Conservation (phyloP, 2,329 filamentous ascomycete genomes). For the Eutypa lata region DNA sequence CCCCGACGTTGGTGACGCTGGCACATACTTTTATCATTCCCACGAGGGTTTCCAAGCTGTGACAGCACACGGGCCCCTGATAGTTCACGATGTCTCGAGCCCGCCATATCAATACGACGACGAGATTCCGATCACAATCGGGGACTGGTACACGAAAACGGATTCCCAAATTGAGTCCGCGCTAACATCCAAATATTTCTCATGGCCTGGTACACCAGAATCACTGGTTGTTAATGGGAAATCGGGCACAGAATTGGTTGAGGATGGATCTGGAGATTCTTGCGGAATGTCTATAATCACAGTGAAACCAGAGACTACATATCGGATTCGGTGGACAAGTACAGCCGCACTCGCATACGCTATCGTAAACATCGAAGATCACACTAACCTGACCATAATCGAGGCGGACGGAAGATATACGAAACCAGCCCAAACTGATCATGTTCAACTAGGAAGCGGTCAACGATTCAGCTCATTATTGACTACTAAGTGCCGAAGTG, state of each 20-base stretch:
- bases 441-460: slow-evolving; percentile 54
- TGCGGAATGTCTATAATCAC: slow-evolving; percentile 51
- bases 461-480: slow-evolving; percentile 61
- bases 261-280: slow-evolving; percentile 28
- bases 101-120: slow-evolving; percentile 60
- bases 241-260: slow-evolving; percentile 37
- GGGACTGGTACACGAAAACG: slow-evolving; percentile 55
- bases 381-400: slow-evolving; percentile 55
- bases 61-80: slow-evolving; percentile 54
- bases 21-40: slow-evolving; percentile 68
- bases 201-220: slow-evolving; percentile 57
- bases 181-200: slow-evolving; percentile 46
- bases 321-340: slow-evolving; percentile 60
- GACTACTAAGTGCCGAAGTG: slow-evolving; percentile 44
- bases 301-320: slow-evolving; percentile 58
- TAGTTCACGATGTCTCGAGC: slow-evolving; percentile 48
- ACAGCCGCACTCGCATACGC: slow-evolving; percentile 52
- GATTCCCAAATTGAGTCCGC: slow-evolving; percentile 50
- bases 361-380: slow-evolving; percentile 53
- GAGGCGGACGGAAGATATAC: slow-evolving; percentile 58
- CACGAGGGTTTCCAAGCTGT: slow-evolving; percentile 62
- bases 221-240: slow-evolving; percentile 57
- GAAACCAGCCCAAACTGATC: slow-evolving; percentile 40
- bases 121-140: slow-evolving; percentile 52
- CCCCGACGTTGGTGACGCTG: slow-evolving; percentile 49